Evolutionary conservation across 2,329 filamentous ascomycete genomes (phyloP).

Genomic region (Torrubiellomyces zombiae): DNA sequence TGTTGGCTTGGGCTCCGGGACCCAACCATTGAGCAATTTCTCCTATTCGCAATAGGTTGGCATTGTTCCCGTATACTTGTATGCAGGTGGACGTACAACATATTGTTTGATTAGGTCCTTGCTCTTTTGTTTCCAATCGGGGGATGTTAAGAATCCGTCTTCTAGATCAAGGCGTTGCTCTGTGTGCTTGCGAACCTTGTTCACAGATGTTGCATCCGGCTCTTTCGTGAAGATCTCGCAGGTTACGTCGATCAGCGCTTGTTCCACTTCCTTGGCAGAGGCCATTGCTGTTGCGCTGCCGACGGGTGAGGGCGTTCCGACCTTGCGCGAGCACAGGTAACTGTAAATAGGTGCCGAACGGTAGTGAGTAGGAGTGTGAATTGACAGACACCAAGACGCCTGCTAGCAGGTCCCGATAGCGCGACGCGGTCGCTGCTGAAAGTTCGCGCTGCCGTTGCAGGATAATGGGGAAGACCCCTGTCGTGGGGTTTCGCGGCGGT

Average conservation of each 20-base stretch:
- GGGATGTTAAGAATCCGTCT: conserved; percentile 30
- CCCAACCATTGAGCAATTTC: conserved; percentile 20
- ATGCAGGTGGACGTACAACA: conserved; percentile 26
- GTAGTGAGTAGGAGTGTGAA: too few species aligned
- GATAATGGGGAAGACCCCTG: too few species aligned
- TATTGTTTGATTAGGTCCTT: conserved; percentile 38
- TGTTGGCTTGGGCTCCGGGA: conserved; percentile 13
- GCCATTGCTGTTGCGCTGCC: conserved; percentile 19
- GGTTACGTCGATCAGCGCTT: conserved; percentile 29
- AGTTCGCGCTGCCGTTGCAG: too few species aligned
- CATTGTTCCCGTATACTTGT: too few species aligned
- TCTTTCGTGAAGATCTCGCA: conserved; percentile 25
- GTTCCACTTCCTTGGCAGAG: conserved; percentile 24
- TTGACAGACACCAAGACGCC: too few species aligned
- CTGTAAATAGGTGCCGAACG: too few species aligned
- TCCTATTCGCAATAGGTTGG: conserved; percentile 10
- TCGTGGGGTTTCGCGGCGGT: too few species aligned
- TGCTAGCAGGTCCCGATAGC: too few species aligned
- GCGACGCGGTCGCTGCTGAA: too few species aligned
- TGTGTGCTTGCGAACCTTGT: conserved; percentile 34
- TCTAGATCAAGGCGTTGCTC: conserved; percentile 32
- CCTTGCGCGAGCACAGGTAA: too few species aligned
- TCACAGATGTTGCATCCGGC: conserved; percentile 35
- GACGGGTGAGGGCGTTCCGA: too few species aligned
- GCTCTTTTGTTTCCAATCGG: conserved; percentile 40